Evolutionary conservation across 1,139 yeast species (phyloP).

Genomic region (Sugiyamaella castrensis): DNA sequence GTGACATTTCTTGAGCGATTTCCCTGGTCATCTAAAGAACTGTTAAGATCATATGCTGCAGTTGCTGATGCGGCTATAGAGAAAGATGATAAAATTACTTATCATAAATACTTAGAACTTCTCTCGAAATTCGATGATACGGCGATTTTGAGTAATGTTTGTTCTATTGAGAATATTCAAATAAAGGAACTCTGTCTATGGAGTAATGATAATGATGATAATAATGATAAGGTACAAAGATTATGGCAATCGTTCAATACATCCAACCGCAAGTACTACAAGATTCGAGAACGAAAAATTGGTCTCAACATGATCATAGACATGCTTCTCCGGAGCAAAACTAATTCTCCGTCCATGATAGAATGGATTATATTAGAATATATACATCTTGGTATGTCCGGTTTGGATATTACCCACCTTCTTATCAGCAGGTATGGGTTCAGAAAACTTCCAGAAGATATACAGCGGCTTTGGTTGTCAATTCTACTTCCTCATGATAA

Average conservation of each 20-base stretch:
- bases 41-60: slow-evolving; percentile 16
- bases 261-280: slow-evolving; percentile 5
- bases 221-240: slow-evolving; percentile 3
- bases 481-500: slow-evolving; percentile 1
- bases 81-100: slow-evolving; percentile 9
- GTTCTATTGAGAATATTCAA: slow-evolving; percentile 9
- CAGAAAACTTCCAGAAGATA: slow-evolving; percentile 1
- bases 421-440: slow-evolving; percentile 8
- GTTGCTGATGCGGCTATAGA: slow-evolving; percentile 22
- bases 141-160: slow-evolving; percentile 1
- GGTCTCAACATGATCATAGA: slow-evolving; percentile 9
- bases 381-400: slow-evolving; percentile 7
- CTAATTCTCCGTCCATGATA: neutral
- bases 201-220: neutral
- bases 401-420: slow-evolving; percentile 7
- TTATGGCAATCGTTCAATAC: slow-evolving; percentile 5
- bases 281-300: slow-evolving; percentile 6
- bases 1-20: slow-evolving; percentile 14
- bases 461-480: slow-evolving; percentile 4
- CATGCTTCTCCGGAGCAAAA: neutral
- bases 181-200: slow-evolving; percentile 1
- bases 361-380: slow-evolving; percentile 11
- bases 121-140: slow-evolving; percentile 3
- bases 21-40: slow-evolving; percentile 14
- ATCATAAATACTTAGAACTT: slow-evolving; percentile 17